Base-by-base conservation (phyloP, 805 yeast species). In the Ogataea allantospora region DNA sequence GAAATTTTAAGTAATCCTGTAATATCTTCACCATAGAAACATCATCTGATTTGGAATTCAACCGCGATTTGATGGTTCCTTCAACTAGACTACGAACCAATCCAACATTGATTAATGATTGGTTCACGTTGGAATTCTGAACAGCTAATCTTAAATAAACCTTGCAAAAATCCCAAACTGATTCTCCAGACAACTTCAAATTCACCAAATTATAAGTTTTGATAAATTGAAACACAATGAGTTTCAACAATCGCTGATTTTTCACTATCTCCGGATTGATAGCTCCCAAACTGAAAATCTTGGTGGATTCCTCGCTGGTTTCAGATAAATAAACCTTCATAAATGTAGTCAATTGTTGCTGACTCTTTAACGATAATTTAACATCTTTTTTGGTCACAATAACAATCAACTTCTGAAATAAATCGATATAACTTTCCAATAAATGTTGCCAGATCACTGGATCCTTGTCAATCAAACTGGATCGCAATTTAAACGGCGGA, bases 401-500 rank as follows among this genome's bases (percentile, higher is more conserved):
- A 8, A 49, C 42, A 22, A 74, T 57, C 27, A 83, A 56, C 41
- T 65, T 73, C 40, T 72, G 66, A 48, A 78, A 71, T 14, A 77
- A 63, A 12, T 54, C 57, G 38, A 83, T 75, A 57, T 82, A 84
- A 3, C 75, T 75, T 47, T 81, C 86, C 12, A 84, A 59, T 14
- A 82, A 60, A 55, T 83, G 88, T 4, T 75, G 82, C 88, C 91
- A 84, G 7, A 84, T 84, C 15, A 84, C 88, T 0, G 95, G 95
- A 54, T 84, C 95, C 44, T 77, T 83, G 53, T 84, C 93, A 6
- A 82, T 80, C 54, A 84, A 64, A n/a, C 87, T 78, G 0, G 89
- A 83, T 23, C 93, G 66, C 18, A 84, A 68, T 44, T 75, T 74
- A 61, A 83, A 83, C 2, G 89, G 88, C 7, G 93, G 93, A 43